These are phyloP conservation scores for Aspergillus tubingensis DNA, from an alignment of 2,329 filamentous ascomycete species.

Conservation along the genomic window DNA sequence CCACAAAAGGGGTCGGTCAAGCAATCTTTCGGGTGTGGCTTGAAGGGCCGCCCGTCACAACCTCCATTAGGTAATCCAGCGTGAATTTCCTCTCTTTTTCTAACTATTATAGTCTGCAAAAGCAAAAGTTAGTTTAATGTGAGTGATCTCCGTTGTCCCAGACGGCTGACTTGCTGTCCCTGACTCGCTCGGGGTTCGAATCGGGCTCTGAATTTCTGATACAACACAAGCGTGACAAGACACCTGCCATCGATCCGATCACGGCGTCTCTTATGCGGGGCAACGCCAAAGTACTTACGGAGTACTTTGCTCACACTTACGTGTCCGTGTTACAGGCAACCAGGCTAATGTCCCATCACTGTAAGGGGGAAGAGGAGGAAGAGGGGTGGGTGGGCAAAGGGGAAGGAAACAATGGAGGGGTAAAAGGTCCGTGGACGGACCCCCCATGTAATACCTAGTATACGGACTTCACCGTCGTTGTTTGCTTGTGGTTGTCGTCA, in stretches of 20 bases:
- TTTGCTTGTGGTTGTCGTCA: too few species aligned
- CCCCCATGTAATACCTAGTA: too few species aligned
- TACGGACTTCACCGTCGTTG: too few species aligned
- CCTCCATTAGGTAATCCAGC: neutral
- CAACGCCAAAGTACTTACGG: neutral
- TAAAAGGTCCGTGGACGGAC: neutral
- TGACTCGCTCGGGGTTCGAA: neutral
- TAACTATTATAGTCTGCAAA: too few species aligned
- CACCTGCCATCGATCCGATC: neutral
- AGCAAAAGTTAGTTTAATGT: too few species aligned
- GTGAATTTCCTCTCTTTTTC: neutral
- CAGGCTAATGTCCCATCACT: constrained; percentile 1
- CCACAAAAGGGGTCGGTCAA: constrained; percentile 1
- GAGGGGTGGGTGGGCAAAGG: neutral
- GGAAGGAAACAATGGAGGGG: neutral
- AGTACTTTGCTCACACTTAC: neutral
- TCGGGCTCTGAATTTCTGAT: neutral
- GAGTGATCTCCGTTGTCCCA: neutral
- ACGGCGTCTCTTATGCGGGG: neutral
- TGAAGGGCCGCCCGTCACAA: neutral
- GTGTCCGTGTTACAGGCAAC: constrained; percentile 1
- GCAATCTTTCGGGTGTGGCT: neutral
- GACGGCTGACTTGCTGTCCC: neutral
- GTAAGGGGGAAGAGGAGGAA: constrained; percentile 2
- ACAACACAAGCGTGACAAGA: neutral